These are phyloP conservation scores for Aspergillus costaricaensis DNA, from an alignment of 2,329 filamentous ascomycete species.

Conservation along the genomic window DNA sequence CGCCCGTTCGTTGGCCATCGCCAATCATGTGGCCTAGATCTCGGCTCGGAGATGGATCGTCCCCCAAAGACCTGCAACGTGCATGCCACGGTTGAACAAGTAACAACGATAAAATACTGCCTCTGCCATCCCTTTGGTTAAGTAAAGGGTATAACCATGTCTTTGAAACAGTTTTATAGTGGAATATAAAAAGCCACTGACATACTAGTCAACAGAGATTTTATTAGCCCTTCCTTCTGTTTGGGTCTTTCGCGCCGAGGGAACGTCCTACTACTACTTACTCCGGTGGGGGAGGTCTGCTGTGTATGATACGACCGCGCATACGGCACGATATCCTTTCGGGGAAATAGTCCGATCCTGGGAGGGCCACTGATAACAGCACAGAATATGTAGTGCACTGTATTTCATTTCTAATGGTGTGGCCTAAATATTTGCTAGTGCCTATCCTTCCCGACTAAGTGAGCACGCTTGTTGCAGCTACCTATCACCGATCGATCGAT, in stretches of 20 bases:
- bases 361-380: conserved; percentile 2
- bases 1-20: conserved; percentile 8
- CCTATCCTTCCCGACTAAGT: neutral
- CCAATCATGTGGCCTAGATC: conserved; percentile 19
- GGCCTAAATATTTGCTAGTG: neutral
- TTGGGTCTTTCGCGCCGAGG: neutral
- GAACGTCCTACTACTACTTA: neutral
- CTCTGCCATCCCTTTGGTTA: neutral
- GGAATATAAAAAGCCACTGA: neutral
- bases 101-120: neutral
- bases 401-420: neutral
- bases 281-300: neutral
- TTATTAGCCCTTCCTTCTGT: neutral
- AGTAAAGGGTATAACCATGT: neutral
- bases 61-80: conserved; percentile 9
- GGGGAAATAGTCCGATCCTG: conserved; percentile 14
- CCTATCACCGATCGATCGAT: conserved; percentile 14
- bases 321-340: conserved; percentile 13
- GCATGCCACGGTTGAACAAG: conserved; percentile 9
- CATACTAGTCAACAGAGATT: neutral
- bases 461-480: neutral
- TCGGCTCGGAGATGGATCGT: conserved; percentile 16
- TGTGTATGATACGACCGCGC: conserved; percentile 6
- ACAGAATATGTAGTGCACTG: neutral
- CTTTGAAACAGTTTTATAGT: neutral